Percentiles rank a stretch among this genome's conserved stretches.
These are phyloP conservation scores for Apiospora koreana DNA, from an alignment of 2,329 filamentous ascomycete genomes.

Conservation along the genomic window DNA sequence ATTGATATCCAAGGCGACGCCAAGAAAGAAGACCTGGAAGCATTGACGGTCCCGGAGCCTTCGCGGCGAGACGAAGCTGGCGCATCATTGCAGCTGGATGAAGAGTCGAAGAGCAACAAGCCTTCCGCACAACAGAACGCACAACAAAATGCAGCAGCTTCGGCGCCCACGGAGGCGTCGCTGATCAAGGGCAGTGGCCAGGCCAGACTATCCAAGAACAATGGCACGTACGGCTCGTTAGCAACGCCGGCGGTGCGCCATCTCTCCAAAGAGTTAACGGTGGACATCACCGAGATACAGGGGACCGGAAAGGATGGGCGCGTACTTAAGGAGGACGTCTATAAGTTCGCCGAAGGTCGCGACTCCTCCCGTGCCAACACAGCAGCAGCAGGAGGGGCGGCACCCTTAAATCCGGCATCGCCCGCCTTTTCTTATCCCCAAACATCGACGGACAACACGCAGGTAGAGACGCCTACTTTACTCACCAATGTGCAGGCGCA, in stretches of 20 bases:
- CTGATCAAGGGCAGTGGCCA: conserved; percentile 14
- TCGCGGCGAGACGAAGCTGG: conserved; percentile 26
- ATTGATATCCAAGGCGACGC: conserved; percentile 87
- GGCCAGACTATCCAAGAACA: conserved; percentile 33
- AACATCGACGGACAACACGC: conserved; percentile 40
- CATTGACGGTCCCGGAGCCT: conserved; percentile 37
- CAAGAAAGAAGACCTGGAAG: conserved; percentile 58
- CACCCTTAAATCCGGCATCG: conserved; percentile 23
- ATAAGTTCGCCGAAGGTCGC: conserved; percentile 64
- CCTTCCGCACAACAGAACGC: conserved; percentile 20
- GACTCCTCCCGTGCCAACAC: conserved; percentile 21
- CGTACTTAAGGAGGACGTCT: conserved; percentile 90
- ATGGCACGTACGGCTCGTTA: conserved; percentile 69
- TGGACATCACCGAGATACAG: conserved; percentile 76
- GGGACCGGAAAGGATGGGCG: conserved; percentile 91
- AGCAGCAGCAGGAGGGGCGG: background rate
- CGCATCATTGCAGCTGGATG: conserved; percentile 26
- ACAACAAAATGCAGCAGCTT: conserved; percentile 15
- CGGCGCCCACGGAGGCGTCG: conserved; percentile 15
- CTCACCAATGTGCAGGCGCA: conserved; percentile 80
- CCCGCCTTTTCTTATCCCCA: conserved; percentile 28
- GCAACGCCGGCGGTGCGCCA: conserved; percentile 93
- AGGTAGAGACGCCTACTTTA: conserved; percentile 67
- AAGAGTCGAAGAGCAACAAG: conserved; percentile 20
- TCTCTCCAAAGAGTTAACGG: conserved; percentile 74